Conservation (phyloP, 441 rosid genomes). For the Francoa sonchifolia region DNA sequence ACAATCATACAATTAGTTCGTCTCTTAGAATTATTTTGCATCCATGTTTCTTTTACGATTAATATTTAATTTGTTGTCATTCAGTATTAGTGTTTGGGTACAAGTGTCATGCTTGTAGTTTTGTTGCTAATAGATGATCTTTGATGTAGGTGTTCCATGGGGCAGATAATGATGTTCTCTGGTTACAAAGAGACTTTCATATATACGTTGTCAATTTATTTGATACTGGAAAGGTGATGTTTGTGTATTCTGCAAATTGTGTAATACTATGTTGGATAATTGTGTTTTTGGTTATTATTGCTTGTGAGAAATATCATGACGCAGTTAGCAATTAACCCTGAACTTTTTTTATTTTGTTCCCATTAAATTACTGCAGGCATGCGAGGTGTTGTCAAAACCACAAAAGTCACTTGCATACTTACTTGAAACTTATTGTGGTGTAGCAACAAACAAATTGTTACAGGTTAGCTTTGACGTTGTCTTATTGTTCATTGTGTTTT, state of each 20-base stretch:
- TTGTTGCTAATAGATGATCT: conserved; percentile 5
- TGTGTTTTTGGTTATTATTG: background rate
- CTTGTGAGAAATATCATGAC: background rate
- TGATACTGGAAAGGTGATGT: conserved; percentile 82
- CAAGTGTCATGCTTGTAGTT: conserved; percentile 1
- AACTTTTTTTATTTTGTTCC: conserved; percentile 4
- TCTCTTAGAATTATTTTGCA: too few relatives aligned
- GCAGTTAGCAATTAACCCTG: background rate
- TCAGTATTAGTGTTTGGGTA: background rate
- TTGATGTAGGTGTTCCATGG: conserved; percentile 80
- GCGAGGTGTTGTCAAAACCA: conserved; percentile 79
- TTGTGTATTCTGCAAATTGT: conserved; percentile 2
- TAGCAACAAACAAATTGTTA: conserved; percentile 64
- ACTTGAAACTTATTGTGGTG: conserved; percentile 72
- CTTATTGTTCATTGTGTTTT: background rate
- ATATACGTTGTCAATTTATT: conserved; percentile 82
- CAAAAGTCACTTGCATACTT: conserved; percentile 77
- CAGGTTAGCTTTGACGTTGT: conserved; percentile 40
- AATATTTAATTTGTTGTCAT: background rate
- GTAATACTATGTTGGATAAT: background rate
- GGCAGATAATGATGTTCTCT: conserved; percentile 84
- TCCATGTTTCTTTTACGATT: too few relatives aligned
- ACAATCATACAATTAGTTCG: too few relatives aligned
- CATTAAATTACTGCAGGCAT: conserved; percentile 43
- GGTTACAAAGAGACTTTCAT: conserved; percentile 96